These are phyloP conservation scores for Citrus unshiu DNA, from an alignment of 345 rosid species.

Conservation along the genomic window DNA sequence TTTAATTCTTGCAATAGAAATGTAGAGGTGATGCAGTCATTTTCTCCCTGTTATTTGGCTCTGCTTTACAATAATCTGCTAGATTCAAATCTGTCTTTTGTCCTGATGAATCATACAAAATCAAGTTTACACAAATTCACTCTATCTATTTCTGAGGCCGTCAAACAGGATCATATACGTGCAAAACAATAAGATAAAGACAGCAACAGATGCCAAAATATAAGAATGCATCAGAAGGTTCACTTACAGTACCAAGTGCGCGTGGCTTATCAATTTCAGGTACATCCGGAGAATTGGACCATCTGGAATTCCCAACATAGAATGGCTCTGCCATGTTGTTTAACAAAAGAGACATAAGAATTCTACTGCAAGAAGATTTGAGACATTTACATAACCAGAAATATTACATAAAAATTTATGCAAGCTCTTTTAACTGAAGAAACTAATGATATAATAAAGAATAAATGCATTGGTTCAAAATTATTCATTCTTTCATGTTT, in stretches of 20 bases:
- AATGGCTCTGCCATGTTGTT: constrained; percentile 45
- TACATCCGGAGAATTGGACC: constrained; percentile 36
- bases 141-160: neutral
- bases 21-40: neutral
- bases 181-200: neutral
- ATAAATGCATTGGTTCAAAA: neutral
- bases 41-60: neutral
- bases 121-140: neutral
- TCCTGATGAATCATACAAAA: neutral
- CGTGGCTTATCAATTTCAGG: constrained; percentile 44
- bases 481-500: neutral
- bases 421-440: neutral
- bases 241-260: constrained; percentile 55
- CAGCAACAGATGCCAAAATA: neutral
- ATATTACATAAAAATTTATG: neutral
- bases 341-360: constrained; percentile 15
- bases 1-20: neutral
- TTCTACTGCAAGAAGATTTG: neutral
- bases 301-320: constrained; percentile 51
- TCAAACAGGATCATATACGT: neutral
- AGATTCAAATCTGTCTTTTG: neutral
- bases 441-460: neutral
- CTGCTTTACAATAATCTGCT: neutral
- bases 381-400: neutral
- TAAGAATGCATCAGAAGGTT: constrained; percentile 22